These are phyloP conservation scores for Fusarium abutilonis DNA, from an alignment of 2,329 filamentous ascomycete species.

Conservation along the genomic window DNA sequence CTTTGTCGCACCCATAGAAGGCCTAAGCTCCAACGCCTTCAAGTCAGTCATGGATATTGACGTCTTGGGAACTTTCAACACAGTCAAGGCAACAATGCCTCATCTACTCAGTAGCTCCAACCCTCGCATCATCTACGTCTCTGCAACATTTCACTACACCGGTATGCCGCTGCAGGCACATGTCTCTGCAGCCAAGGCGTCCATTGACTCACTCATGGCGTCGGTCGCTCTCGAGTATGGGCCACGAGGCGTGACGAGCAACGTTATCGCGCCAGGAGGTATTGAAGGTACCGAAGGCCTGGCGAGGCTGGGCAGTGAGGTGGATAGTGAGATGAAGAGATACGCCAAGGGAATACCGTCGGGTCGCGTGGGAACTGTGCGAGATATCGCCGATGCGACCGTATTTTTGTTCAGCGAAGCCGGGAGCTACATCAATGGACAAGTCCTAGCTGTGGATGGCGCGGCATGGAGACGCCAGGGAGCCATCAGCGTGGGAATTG, in stretches of 20 bases:
- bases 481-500: slow-evolving; percentile 57
- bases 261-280: slow-evolving; percentile 87
- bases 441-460: slow-evolving; percentile 79
- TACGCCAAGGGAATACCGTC: slow-evolving; percentile 68
- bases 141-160: slow-evolving; percentile 90
- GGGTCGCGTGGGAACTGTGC: slow-evolving; percentile 80
- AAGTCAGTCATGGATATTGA: slow-evolving; percentile 97
- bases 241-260: slow-evolving; percentile 84
- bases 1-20: slow-evolving; percentile 86
- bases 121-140: slow-evolving; percentile 89
- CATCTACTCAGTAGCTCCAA: slow-evolving; percentile 79
- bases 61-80: slow-evolving; percentile 92
- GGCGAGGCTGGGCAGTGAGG: slow-evolving; percentile 64
- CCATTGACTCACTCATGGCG: slow-evolving; percentile 84
- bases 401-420: slow-evolving; percentile 88
- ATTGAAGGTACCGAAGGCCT: slow-evolving; percentile 87
- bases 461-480: slow-evolving; percentile 65
- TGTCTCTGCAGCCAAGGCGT: slow-evolving; percentile 91
- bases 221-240: slow-evolving; percentile 89
- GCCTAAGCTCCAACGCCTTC: slow-evolving; percentile 88
- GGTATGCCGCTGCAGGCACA: slow-evolving; percentile 88
- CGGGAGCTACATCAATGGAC: slow-evolving; percentile 86
- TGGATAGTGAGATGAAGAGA: slow-evolving; percentile 47
- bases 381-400: slow-evolving; percentile 92
- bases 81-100: slow-evolving; percentile 88